Evolutionary conservation across 2,329 filamentous ascomycete genomes (phyloP), one percentile per base, ranked within the genome.

Genomic region (Pseudomassariella vexata): DNA sequence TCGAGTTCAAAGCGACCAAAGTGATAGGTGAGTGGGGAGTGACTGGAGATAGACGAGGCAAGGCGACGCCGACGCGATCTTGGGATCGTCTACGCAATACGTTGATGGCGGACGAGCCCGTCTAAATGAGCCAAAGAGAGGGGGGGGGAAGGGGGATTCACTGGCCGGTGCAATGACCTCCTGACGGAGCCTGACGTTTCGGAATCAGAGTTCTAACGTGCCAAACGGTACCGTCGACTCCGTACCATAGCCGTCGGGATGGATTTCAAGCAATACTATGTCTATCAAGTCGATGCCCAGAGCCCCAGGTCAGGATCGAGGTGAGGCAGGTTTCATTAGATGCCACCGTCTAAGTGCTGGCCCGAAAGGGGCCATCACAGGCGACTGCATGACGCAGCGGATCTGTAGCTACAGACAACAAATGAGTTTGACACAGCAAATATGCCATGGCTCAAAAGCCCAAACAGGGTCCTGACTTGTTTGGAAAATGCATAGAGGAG

Each of bases 401-500:
- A 47, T 51, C 46, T 52, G 45, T 54, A 49, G 50, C 50, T 47
- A 42, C 38, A 42, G 47, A 52, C 48, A 53, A 44, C 49, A 54
- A 59, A 54, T 56, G 52, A 59, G 60, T 64, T 62, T 62, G 58
- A 50, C 50, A 56, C 50, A 49, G 53, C 60, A 63, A 63, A 62
- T 62, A 57, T 47, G 47, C 47, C 44, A 47, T 48, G 37, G 52
- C 42, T 50, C 48, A 47, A 50, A 36, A 48, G 47, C 50, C 56
- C 56, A 59, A 60, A 62, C 54, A 65, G 56, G 57, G 53, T 51
- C 51, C 42, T 47, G 56, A 55, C 49, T 53, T 61, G 59, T 56
- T 57, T 60, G 55, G 38, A 44, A 41, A 47, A 52, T 45, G 47
- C 48, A 52, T 50, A 48, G 46, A 40, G 47, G 40, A 50, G 43